These are phyloP conservation scores for Picochlorum sp. DNA, from an alignment of 139 green algal species.

Conservation along the genomic window DNA sequence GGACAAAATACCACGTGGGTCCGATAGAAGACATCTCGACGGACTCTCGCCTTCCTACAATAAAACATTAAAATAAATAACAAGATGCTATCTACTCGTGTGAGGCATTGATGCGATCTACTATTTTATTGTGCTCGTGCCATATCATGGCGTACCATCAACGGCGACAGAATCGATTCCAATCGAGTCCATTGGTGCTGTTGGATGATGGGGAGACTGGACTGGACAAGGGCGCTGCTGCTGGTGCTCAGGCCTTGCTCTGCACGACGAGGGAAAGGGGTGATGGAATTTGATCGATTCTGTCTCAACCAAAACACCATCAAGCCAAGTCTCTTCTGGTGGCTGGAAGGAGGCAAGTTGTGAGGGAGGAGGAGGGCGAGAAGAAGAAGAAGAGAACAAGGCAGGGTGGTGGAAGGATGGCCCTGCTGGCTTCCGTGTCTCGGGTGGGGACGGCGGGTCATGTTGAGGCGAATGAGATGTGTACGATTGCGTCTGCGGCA, in stretches of 20 bases:
- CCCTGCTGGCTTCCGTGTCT: neutral
- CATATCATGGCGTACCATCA: neutral
- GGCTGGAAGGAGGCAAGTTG: neutral
- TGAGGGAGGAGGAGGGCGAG: neutral
- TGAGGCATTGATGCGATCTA: no score
- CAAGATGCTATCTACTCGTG: no score
- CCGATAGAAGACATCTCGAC: no score
- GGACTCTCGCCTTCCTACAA: no score
- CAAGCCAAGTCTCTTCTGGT: neutral
- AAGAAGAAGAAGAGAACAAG: neutral
- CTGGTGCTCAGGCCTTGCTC: neutral
- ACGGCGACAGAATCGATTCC: neutral
- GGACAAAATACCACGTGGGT: no score
- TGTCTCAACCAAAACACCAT: neutral
- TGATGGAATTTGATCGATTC: neutral
- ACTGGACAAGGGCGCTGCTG: no score
- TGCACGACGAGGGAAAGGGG: neutral
- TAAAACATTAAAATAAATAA: no score
- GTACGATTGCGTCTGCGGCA: conserved; percentile 17
- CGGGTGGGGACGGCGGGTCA: neutral
- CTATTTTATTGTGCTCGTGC: no score
- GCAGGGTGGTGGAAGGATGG: neutral
- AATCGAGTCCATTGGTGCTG: no score
- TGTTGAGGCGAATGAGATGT: conserved; percentile 1
- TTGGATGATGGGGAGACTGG: no score